Base-by-base conservation (phyloP, 2,329 filamentous ascomycete genomes). In the Trichoderma sp. region DNA sequence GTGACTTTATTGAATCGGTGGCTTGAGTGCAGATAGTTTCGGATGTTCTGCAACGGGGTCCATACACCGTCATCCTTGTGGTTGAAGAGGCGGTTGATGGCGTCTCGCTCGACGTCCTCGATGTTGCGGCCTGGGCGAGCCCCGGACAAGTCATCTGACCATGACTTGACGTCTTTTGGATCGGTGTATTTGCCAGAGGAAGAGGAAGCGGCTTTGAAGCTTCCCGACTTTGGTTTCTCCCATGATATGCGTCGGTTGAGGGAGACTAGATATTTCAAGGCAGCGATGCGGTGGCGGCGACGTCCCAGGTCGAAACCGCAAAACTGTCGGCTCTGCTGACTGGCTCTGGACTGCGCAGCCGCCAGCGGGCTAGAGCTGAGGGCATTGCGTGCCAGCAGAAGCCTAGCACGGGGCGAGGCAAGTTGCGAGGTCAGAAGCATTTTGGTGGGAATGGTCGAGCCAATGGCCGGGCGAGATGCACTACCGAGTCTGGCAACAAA, bases 261-360 rank as follows among this genome's bases (percentile, higher is more conserved):
- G 3, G 79, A 76, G 64, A 86, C 81, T 68, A 79, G 75, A 71
- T 83, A 83, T 68, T 80, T 84, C 71, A 84, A 80, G 53, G 81
- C 83, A 12, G 81, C 45, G 4, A 73, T 69, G 64, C 80, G 79
- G 69, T 81, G 78, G 13, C 81, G 84, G 52, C 80, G 82, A 60
- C 81, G 80, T 15, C 61, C 61, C 22, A 77, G 76, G 19, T 82
- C 78, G 15, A 77, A 74, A 70, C 80, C 71, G 53, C 84, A 82
- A 69, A 86, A 85, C 39, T 73, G 73, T 39, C 86, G 82, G 71
- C 52, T 68, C 64, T 76, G 75, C 17, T 70, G 64, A 10, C 70
- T 52, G 58, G 69, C 71, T 61, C 64, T 71, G 25, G 71, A 70
- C 45, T 70, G 68, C 8, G 56, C 17, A 58, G 70, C 67, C 19